A percentile compares a stretch with the other conserved stretches of the same genome.
These are phyloP conservation scores for Ceratobasidium papillatum DNA, from an alignment of 1,284 basidiomycete genomes.

Conservation along the genomic window DNA sequence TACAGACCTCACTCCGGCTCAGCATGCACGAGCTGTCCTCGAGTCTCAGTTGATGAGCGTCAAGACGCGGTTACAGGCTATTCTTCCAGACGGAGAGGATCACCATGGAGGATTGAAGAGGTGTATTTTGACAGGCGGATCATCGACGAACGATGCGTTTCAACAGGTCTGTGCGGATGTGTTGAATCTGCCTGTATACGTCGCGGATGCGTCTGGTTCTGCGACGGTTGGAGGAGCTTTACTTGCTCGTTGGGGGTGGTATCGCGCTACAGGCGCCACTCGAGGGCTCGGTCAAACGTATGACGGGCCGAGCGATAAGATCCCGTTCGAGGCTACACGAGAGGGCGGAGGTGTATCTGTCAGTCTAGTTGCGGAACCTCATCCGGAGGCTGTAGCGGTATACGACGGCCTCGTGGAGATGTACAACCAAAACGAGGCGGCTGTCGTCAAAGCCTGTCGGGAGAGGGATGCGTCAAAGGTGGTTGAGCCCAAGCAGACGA, in stretches of 20 bases:
- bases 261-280: conserved; percentile 55
- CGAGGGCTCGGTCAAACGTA: conserved; percentile 49
- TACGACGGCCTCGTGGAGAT: conserved; percentile 51
- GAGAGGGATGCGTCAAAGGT: neutral
- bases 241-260: conserved; percentile 75
- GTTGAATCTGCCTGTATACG: conserved; percentile 75
- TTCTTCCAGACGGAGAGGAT: conserved; percentile 57
- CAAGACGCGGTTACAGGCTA: conserved; percentile 71
- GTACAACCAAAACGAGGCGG: conserved; percentile 61
- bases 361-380: conserved; percentile 68
- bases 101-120: conserved; percentile 58
- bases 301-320: conserved; percentile 68
- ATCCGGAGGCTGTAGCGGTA: conserved; percentile 53
- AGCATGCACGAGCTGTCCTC: conserved; percentile 83
- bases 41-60: conserved; percentile 88
- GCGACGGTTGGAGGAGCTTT: conserved; percentile 76
- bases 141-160: conserved; percentile 78
- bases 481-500: neutral
- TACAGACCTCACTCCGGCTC: conserved; percentile 56
- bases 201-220: conserved; percentile 68
- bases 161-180: conserved; percentile 81
- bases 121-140: conserved; percentile 83
- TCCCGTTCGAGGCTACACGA: conserved; percentile 56
- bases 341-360: conserved; percentile 41
- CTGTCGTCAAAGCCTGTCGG: neutral